Percentiles rank a stretch among this genome's conserved stretches.
phyloP scores from a whole-genome alignment of 2,329 filamentous ascomycete genomes.

The Aspergillus piperis region DNA sequence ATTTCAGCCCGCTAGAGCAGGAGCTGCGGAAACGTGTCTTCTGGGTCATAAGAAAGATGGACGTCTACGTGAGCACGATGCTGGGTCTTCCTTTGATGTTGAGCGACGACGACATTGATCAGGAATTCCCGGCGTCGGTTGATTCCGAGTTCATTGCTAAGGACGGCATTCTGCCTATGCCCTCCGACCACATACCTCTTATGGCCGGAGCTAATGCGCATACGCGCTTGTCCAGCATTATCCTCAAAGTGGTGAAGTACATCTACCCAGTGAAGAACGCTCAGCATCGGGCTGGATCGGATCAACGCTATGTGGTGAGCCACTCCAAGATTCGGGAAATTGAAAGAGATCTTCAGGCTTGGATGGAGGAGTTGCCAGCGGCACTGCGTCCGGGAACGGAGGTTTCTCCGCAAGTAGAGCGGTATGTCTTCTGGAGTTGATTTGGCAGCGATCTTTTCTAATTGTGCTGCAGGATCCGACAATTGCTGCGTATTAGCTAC shows the following conservation, averaged over 20 bases:
- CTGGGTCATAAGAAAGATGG: constrained; percentile 54
- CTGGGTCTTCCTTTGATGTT: constrained; percentile 52
- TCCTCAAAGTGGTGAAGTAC: constrained; percentile 63
- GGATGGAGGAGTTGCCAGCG: constrained; percentile 69
- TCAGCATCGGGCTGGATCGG: constrained; percentile 45
- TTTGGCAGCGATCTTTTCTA: constrained; percentile 2
- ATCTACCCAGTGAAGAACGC: constrained; percentile 63
- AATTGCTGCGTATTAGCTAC: constrained; percentile 64
- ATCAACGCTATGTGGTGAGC: constrained; percentile 62
- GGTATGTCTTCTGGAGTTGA: constrained; percentile 56
- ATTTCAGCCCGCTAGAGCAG: constrained; percentile 70
- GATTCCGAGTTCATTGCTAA: constrained; percentile 51
- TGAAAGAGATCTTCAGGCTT: constrained; percentile 62
- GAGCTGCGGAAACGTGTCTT: constrained; percentile 70
- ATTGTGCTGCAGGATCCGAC: constrained; percentile 51
- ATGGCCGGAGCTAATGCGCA: constrained; percentile 64
- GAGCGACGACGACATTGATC: constrained; percentile 53
- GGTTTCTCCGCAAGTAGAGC: constrained; percentile 70
- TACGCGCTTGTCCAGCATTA: constrained; percentile 57
- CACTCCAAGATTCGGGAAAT: constrained; percentile 66
- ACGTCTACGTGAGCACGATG: constrained; percentile 53
- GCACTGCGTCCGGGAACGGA: constrained; percentile 78
- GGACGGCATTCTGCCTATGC: constrained; percentile 55
- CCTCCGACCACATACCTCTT: constrained; percentile 56
- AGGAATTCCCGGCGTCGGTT: constrained; percentile 49